Conservation (phyloP, 2,329 filamentous ascomycete species). For the Tolypocladium tropicale region DNA sequence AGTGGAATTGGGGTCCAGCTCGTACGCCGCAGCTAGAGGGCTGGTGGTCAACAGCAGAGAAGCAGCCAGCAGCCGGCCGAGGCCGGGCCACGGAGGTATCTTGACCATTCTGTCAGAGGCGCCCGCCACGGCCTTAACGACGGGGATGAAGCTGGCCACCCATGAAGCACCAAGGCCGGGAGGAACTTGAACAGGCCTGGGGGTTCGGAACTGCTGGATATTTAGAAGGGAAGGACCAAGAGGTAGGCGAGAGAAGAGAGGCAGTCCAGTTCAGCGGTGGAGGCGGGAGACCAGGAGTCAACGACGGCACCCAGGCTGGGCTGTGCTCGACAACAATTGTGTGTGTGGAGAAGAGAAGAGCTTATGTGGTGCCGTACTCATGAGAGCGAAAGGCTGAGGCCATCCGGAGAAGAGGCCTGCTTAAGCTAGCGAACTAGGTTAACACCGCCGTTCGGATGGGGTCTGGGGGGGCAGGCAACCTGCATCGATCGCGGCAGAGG, state of each 20-base stretch:
- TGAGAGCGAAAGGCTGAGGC: neutral
- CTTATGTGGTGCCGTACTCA: neutral
- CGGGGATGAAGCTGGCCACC: slow-evolving; percentile 4
- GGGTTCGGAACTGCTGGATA: neutral
- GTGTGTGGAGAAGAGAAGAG: slow-evolving; percentile 6
- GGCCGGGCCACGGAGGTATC: slow-evolving; percentile 5
- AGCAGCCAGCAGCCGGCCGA: slow-evolving; percentile 10
- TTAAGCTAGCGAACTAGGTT: neutral
- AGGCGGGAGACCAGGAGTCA: neutral
- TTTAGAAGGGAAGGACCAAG: neutral
- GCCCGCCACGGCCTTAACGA: slow-evolving; percentile 1
- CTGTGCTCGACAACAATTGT: neutral
- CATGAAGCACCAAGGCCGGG: neutral
- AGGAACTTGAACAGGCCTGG: neutral
- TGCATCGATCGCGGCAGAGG: neutral
- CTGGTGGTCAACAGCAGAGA: slow-evolving; percentile 13
- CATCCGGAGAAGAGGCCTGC: neutral
- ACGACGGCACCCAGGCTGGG: neutral
- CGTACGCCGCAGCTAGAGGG: slow-evolving; percentile 19
- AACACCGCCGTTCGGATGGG: neutral
- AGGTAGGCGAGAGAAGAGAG: neutral
- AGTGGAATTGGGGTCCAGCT: slow-evolving; percentile 25
- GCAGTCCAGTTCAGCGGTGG: neutral
- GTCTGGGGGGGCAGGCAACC: neutral
- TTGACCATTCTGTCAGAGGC: slow-evolving; percentile 8